Evolutionary conservation across 371 early-diverging fungal species (phyloP), one percentile per base, ranked within the genome.

Genomic region (Entomophthora muscae): DNA sequence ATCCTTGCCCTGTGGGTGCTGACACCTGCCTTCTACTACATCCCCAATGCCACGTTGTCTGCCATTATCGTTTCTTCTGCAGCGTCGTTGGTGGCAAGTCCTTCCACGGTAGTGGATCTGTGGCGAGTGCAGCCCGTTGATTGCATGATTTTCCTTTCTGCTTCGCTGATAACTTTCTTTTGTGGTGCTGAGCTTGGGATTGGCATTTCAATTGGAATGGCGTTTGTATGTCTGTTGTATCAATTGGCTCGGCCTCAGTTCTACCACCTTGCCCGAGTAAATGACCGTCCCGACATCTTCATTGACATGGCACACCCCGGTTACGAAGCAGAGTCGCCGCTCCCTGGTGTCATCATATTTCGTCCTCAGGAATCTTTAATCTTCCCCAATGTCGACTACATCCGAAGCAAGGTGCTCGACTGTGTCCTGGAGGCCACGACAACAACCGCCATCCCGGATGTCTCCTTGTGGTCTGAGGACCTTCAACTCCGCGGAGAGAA

Each of bases 11-110:
- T 93, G 26, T 87, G 83, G 65, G 74, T 81, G 23, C 70, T 91
- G 61, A 87, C 90, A 0, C 85, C 84, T 23, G 84, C 85, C 2
- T 87, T 93, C 70, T 87, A 80, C 73, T 90, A 80, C 64, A 87
- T 93, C 52, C 89, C 92, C 2, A 78, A 78, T 52, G 80, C 91
- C 31, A 75, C 75, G 0, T 76, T 91, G 2, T 76, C 90, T 17
- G 86, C 89, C 0, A 79, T 93, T 51, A 88, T 91, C 52, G 83
- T 91, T 57, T 76, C 73, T 58, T 81, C 83, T 52, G 81, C 85
- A 69, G 83, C 30, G 17, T 51, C 56, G 22, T 66, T 69, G 21
- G 58, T 69, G 57, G 60, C 66, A 22, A 23, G 27, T 2, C 64
- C 64, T 0, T 27, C 61, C 2, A 66, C 63, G 24, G 68, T 68